Evolutionary conservation across 495 filamentous ascomycete species (phyloP).

Genomic region (Patellaria atrata): DNA sequence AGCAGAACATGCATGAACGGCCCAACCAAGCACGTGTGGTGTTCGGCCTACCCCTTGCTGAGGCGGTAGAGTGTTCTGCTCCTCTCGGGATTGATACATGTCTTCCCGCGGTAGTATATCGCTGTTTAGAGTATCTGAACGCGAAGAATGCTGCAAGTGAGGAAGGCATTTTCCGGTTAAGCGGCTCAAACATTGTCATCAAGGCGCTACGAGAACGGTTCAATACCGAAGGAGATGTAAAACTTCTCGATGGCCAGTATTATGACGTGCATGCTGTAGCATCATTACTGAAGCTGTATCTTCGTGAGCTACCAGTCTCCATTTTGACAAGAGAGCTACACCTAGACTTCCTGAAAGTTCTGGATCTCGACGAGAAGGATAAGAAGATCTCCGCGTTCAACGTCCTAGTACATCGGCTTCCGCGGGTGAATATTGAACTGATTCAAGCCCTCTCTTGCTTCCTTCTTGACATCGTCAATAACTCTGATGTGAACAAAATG

Average conservation of each 20-base stretch:
- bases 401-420: constrained; percentile 69
- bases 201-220: constrained; percentile 82
- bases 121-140: constrained; percentile 87
- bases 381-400: constrained; percentile 78
- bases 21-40: constrained; percentile 26
- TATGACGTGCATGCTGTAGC: constrained; percentile 96
- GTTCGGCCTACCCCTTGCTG: constrained; percentile 74
- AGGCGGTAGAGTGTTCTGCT: constrained; percentile 68
- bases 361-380: constrained; percentile 50
- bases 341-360: constrained; percentile 72
- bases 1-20: not conserved
- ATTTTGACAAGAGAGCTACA: constrained; percentile 85
- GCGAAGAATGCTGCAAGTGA: constrained; percentile 69
- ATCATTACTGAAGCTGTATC: constrained; percentile 83
- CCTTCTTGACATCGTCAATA: constrained; percentile 76
- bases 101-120: constrained; percentile 90
- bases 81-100: constrained; percentile 56
- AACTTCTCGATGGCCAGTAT: constrained; percentile 72
- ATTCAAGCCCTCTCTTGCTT: constrained; percentile 73
- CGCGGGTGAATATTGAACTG: constrained; percentile 62
- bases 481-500: constrained; percentile 92
- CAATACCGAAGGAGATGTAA: constrained; percentile 86
- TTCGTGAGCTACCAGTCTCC: constrained; percentile 79
- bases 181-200: constrained; percentile 86
- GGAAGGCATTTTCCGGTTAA: constrained; percentile 93